Conservation (phyloP, 2,329 filamentous ascomycete species). For the Colletotrichum liriopes region DNA sequence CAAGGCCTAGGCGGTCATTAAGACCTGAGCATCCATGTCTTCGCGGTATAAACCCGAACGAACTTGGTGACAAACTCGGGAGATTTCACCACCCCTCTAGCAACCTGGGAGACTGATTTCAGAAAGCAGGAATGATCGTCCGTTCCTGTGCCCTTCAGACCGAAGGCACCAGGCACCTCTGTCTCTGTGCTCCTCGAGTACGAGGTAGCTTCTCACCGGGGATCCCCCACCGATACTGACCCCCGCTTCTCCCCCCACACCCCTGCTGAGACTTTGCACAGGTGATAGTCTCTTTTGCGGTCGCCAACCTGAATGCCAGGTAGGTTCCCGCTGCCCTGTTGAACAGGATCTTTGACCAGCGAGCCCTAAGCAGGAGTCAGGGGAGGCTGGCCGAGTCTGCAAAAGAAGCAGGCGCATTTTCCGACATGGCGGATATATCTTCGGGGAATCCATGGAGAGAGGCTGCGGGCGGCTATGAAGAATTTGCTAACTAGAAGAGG, state of each 20-base stretch:
- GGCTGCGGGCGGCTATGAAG: neutral
- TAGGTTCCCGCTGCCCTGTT: neutral
- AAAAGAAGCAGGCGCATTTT: conserved; percentile 20
- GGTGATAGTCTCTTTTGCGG: neutral
- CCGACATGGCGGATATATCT: conserved; percentile 15
- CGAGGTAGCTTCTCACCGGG: conserved; percentile 1
- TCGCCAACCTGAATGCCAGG: neutral
- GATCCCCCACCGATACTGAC: neutral
- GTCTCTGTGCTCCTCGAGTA: neutral
- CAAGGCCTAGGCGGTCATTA: neutral
- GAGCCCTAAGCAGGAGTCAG: neutral
- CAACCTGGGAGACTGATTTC: conserved; percentile 4
- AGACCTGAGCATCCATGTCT: neutral
- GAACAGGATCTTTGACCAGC: conserved; percentile 13
- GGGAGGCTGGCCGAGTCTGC: neutral
- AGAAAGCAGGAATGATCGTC: neutral
- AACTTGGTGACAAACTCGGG: neutral
- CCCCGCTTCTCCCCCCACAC: neutral
- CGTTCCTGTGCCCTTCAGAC: neutral
- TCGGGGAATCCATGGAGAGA: conserved; percentile 6
- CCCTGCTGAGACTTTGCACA: neutral
- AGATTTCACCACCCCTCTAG: neutral
- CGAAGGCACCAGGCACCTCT: neutral
- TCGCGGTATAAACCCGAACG: conserved; percentile 4
- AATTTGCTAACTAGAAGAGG: neutral